Conservation (phyloP, 306 rosid species). For the Bauhinia variegata region DNA sequence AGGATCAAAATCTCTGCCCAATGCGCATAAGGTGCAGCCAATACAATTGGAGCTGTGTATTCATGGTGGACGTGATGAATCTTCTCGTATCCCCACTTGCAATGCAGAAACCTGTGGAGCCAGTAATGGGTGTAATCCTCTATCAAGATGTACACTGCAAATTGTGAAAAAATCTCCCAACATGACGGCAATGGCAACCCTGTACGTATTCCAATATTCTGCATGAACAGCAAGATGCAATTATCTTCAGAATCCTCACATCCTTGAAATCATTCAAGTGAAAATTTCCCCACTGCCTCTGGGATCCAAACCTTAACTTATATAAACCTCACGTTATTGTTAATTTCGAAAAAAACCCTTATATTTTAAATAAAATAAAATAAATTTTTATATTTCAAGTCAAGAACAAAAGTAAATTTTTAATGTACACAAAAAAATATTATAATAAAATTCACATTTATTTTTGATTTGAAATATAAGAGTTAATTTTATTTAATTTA, state of each 20-base stretch:
- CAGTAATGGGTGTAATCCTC: slow-evolving; percentile 81
- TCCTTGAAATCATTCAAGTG: too few relatives aligned
- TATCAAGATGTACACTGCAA: slow-evolving; percentile 63
- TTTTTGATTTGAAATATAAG: too few relatives aligned
- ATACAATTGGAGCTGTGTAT: slow-evolving; percentile 73
- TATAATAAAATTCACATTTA: too few relatives aligned
- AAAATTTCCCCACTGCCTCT: too few relatives aligned
- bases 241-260: slow-evolving; percentile 16
- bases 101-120: slow-evolving; percentile 79
- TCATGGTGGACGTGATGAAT: slow-evolving; percentile 85
- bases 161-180: slow-evolving; percentile 67
- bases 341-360: too few relatives aligned
- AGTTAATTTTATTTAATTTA: too few relatives aligned
- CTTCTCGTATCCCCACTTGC: slow-evolving; percentile 76
- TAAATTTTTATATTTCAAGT: not conserved
- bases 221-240: slow-evolving; percentile 8
- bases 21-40: slow-evolving; percentile 83
- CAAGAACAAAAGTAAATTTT: too few relatives aligned
- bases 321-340: too few relatives aligned
- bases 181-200: slow-evolving; percentile 77
- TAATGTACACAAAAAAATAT: too few relatives aligned
- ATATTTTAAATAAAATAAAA: too few relatives aligned
- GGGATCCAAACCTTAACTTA: too few relatives aligned
- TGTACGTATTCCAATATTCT: slow-evolving; percentile 77
- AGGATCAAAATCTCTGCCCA: slow-evolving; percentile 82